Evolutionary conservation across 1,284 basidiomycete genomes (phyloP).

Genomic region (Cerrena zonata): DNA sequence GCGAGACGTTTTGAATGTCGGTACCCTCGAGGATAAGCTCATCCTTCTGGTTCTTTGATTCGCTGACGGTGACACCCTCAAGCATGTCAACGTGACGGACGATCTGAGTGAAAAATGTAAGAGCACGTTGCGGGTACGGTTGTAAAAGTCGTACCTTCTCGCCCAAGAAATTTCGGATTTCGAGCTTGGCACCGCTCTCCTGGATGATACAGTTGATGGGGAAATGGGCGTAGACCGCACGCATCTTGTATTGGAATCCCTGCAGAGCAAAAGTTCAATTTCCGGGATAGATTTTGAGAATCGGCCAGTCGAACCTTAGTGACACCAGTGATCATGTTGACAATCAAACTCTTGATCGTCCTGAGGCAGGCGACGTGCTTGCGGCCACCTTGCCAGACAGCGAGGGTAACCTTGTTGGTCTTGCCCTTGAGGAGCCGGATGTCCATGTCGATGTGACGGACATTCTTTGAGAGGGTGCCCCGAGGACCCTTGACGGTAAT

Average conservation of each 20-base stretch:
- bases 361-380: constrained; percentile 98
- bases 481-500: constrained; percentile 88
- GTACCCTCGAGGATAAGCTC: constrained; percentile 90
- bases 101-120: constrained; percentile 43
- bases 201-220: constrained; percentile 99
- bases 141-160: constrained; percentile 65
- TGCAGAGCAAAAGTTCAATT: constrained; percentile 23
- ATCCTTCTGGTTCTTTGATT: constrained; percentile 96
- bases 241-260: constrained; percentile 99
- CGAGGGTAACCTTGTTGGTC: constrained; percentile 78
- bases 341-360: constrained; percentile 90
- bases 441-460: constrained; percentile 95
- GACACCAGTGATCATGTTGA: constrained; percentile 97
- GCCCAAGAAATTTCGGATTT: constrained; percentile 98
- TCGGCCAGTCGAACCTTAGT: constrained; percentile 63
- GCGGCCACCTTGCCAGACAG: constrained; percentile 96
- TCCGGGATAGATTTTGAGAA: constrained; percentile 2
- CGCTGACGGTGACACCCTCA: constrained; percentile 79
- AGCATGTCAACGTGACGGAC: constrained; percentile 92
- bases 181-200: constrained; percentile 71
- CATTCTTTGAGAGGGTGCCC: constrained; percentile 84
- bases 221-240: constrained; percentile 98
- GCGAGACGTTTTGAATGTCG: constrained; percentile 92
- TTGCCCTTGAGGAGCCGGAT: constrained; percentile 77
- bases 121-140: neutral